Conservation (phyloP, 2,329 filamentous ascomycete genomes). For the Biscogniauxia sp. region DNA sequence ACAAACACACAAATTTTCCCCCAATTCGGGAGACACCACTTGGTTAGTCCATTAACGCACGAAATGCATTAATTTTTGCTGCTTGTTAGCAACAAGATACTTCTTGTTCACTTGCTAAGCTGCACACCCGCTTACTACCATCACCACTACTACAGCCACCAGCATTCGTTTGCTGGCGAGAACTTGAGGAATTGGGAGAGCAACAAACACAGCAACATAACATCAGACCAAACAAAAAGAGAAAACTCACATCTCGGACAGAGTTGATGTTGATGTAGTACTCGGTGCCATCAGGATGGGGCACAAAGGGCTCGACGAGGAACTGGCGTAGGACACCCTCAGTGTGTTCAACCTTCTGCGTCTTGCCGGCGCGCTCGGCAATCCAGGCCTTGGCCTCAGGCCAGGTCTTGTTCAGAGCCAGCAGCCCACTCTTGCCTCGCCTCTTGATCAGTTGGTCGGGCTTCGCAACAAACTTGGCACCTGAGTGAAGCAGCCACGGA, state of each 20-base stretch:
- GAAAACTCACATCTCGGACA: slow-evolving; percentile 86
- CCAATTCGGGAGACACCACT: slow-evolving; percentile 1
- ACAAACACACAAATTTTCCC: slow-evolving; percentile 6
- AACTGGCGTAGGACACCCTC: slow-evolving; percentile 89
- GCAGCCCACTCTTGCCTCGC: slow-evolving; percentile 95
- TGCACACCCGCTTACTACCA: background rate
- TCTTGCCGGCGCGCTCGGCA: slow-evolving; percentile 85
- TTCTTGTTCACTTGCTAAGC: background rate
- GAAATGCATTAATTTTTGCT: background rate
- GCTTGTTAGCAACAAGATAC: slow-evolving; percentile 11
- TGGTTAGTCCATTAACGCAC: background rate
- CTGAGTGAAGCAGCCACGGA: slow-evolving; percentile 85
- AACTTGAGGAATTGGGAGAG: slow-evolving; percentile 10
- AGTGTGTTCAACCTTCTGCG: slow-evolving; percentile 88
- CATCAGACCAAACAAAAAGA: slow-evolving; percentile 8
- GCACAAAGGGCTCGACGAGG: slow-evolving; percentile 97
- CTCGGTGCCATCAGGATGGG: slow-evolving; percentile 91
- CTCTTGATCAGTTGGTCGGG: slow-evolving; percentile 99
- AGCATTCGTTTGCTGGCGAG: background rate
- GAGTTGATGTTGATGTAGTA: slow-evolving; percentile 99
- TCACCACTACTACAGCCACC: background rate
- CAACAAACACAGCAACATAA: slow-evolving; percentile 11
- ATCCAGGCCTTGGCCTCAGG: slow-evolving; percentile 91
- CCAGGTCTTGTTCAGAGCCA: slow-evolving; percentile 97
- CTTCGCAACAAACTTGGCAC: slow-evolving; percentile 95